Evolutionary conservation across 768 basidiomycete species (phyloP), one percentile per base, ranked within the genome.

Genomic region (Kondoa subrosea): DNA sequence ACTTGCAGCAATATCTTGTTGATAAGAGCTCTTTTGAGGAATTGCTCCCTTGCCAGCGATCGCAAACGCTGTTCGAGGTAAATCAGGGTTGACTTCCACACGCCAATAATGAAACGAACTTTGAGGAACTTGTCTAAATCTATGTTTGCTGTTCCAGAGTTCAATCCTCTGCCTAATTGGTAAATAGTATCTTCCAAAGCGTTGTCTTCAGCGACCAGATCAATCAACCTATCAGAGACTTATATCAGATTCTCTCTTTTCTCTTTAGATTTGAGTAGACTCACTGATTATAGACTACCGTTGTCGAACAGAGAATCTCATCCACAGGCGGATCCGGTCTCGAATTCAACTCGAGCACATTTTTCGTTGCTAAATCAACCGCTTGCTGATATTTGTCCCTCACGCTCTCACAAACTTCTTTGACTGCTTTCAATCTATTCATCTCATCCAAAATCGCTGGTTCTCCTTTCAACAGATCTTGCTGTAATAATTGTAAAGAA

Each of bases 151-250:
- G 65, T 69, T 57, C 79, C 78, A 26, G 74, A 73, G 75, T 95
- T 95, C 71, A 99, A 80, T 0, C 91, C 93, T 70, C 91, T 83
- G 71, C 92, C 90, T 60, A 99, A 83, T 76, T 97, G 91, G 78
- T 96, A 99, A 69, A 95, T 87, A 59, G 93, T 93, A 77, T 97
- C 95, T 78, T 96, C 93, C 75, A 97, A 91, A 1, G 93, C 91
- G 74, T 91, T 91, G 77, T 97, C 95, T 77, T 99, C 95, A n/a
- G 95, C 92, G n/a, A 96, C 87, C 31, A 97, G 82, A 75, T 96
- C 89, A 72, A 96, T 85, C 27, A 99, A 80, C 78, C 93, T 97
- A 75, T 8, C 25, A 31, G 29, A 1, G 25, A 2, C 12, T 25
- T 21, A 29, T 16, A 16, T 31, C 34, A 16, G 15, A 33, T 57